Percentiles rank a stretch among this genome's conserved stretches.
Conservation (phyloP, 441 rosid genomes). For the Flueggea neowawraea region DNA sequence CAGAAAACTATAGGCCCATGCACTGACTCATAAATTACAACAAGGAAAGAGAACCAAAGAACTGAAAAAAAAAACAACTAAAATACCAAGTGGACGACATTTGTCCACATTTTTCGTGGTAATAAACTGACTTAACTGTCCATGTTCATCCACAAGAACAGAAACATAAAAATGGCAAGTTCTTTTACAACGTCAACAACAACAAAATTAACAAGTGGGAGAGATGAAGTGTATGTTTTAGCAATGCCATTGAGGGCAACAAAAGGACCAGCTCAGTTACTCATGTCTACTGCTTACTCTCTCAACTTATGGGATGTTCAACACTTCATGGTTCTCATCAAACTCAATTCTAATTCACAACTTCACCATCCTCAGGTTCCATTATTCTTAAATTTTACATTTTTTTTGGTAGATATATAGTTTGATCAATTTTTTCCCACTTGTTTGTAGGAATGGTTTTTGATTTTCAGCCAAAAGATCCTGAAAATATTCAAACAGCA, state of each 20-base stretch:
- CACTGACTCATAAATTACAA: no score
- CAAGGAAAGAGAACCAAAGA: no score
- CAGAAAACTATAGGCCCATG: no score
- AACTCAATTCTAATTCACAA: conserved; percentile 23
- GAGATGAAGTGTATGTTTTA: conserved; percentile 59
- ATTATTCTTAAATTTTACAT: not conserved
- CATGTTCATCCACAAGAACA: not conserved
- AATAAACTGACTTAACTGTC: not conserved
- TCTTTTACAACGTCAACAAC: conserved; percentile 16
- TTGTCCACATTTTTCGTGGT: no score
- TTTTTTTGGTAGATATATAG: not conserved
- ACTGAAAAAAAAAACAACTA: no score
- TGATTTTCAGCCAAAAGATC: conserved; percentile 80
- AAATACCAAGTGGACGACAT: no score
- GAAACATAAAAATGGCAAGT: conserved; percentile 22
- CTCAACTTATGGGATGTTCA: conserved; percentile 53
- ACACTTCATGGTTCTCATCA: conserved; percentile 74
- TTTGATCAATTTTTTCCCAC: not conserved
- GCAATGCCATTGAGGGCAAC: conserved; percentile 61
- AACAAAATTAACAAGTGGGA: conserved; percentile 15
- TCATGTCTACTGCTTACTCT: conserved; percentile 59
- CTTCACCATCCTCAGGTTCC: conserved; percentile 29
- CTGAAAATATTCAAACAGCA: conserved; percentile 56
- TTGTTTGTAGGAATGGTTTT: conserved; percentile 44
- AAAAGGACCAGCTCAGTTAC: conserved; percentile 52